A percentile compares a stretch with the other conserved stretches of the same genome.
Evolutionary conservation across 2,329 filamentous ascomycete species (phyloP).

Genomic region (Graphilbum ipis-grandicollis): DNA sequence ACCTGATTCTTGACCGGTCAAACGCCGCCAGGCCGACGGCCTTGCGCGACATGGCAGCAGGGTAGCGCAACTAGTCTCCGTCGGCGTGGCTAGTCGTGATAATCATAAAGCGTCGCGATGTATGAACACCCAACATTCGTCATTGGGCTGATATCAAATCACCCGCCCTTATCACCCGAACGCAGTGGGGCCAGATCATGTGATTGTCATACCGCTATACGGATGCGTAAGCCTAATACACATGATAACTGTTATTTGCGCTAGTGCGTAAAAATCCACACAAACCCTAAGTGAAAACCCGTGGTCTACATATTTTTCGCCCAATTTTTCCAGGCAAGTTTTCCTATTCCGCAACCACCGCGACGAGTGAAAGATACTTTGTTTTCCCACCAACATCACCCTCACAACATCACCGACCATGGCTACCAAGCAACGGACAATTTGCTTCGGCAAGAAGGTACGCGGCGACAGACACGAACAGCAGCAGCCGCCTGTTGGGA

Average conservation of each 20-base stretch:
- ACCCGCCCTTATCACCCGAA: too few relatives aligned
- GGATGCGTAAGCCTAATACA: too few relatives aligned
- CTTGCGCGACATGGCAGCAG: constrained; percentile 44
- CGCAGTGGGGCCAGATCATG: constrained; percentile 1
- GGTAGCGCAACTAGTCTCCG: too few relatives aligned
- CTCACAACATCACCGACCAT: constrained; percentile 38
- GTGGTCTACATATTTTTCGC: background rate
- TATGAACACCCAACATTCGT: too few relatives aligned
- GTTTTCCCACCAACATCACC: background rate
- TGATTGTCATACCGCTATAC: too few relatives aligned
- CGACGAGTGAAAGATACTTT: background rate
- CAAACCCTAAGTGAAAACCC: constrained; percentile 7
- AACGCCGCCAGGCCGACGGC: constrained; percentile 86
- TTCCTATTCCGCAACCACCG: background rate
- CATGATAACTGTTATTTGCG: background rate
- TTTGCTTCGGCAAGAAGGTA: constrained; percentile 95
- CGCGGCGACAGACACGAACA: too few relatives aligned
- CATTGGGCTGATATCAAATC: too few relatives aligned
- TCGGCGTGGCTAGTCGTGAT: too few relatives aligned
- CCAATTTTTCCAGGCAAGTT: background rate
- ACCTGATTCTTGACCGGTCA: constrained; percentile 66
- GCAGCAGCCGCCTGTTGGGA: too few relatives aligned
- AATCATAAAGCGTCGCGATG: too few relatives aligned
- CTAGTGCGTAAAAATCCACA: constrained; percentile 9
- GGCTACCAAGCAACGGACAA: constrained; percentile 66